Base-by-base conservation (phyloP, 2,329 filamentous ascomycete genomes). In the Thelonectria discophora region DNA sequence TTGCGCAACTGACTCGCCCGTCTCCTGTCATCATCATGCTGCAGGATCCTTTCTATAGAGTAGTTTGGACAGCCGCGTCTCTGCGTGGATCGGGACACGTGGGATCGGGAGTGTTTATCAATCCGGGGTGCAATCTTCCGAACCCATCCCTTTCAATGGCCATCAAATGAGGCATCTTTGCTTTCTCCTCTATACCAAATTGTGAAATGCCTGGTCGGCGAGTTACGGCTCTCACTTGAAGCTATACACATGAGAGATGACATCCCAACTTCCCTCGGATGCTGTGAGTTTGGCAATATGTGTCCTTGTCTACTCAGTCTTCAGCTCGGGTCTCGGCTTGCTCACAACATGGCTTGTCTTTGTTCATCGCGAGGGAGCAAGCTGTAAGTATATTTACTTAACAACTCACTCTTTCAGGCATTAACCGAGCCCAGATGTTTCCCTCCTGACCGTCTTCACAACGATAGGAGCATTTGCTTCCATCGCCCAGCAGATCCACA, bases 401-500 rank as follows among this genome's bases (percentile, higher is more conserved):
- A 45, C 27, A 9, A 32, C 18, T 24, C 17, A 21, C 8, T 45
- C 17, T 9, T 18, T 27, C 21, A 3, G 6, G 10, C 43, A 13
- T 40, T 60, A 47, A 65, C 18, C 13, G 9, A 46, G n/a, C 46
- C 21, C 49, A 81, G 79, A 81, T 64, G 74, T 82, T 30, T 76
- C 77, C 18, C 63, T 80, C 27, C 68, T 81, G 17, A 72, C 73
- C n/a, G 74, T 74, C 55, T 74, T 76, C 49, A 76, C 76, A 8
- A 69, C 73, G 7, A 45, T 81, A 15, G 75, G 75, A 37, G 77
- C 74, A 0, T n/a, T 73, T 3, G 75, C 75, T 20, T 80, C 78
- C 21, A 76, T 81, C 46, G 68, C 72, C n/a, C 79, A 81, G 65
- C 79, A 82, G 60, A 65, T 78, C 8, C 76, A 81, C 53, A 80